Conservation (phyloP, 768 basidiomycete genomes). For the Boletales sp. region DNA sequence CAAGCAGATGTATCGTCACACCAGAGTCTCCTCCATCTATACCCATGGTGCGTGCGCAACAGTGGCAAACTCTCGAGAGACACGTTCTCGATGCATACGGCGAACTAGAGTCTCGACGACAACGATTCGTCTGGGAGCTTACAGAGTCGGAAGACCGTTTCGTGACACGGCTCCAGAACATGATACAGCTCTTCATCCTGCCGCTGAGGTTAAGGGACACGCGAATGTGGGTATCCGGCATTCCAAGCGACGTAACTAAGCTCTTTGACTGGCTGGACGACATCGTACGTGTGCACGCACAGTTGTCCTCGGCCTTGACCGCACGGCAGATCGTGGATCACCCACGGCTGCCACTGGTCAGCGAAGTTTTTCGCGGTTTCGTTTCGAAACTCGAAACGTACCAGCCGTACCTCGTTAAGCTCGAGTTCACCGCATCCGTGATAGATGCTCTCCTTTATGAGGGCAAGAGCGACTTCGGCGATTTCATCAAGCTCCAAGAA, state of each 20-base stretch:
- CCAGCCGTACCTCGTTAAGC: slow-evolving; percentile 78
- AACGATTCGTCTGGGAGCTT: slow-evolving; percentile 67
- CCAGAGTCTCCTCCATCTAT: slow-evolving; percentile 7
- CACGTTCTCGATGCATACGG: slow-evolving; percentile 35
- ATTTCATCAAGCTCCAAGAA: slow-evolving; percentile 75
- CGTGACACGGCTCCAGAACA: slow-evolving; percentile 59
- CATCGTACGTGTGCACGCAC: slow-evolving; percentile 72
- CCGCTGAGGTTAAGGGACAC: slow-evolving; percentile 73
- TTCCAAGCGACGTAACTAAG: slow-evolving; percentile 65
- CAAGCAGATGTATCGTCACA: slow-evolving; percentile 5
- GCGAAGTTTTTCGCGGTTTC: slow-evolving; percentile 56
- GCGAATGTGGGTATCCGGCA: slow-evolving; percentile 75
- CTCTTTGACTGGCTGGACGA: slow-evolving; percentile 90
- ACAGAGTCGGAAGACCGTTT: slow-evolving; percentile 66
- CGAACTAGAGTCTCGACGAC: slow-evolving; percentile 53
- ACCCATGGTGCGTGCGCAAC: slow-evolving; percentile 12
- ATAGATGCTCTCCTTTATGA: slow-evolving; percentile 51
- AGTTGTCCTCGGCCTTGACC: slow-evolving; percentile 52
- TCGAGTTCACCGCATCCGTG: slow-evolving; percentile 54
- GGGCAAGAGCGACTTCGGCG: slow-evolving; percentile 70
- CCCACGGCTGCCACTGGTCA: slow-evolving; percentile 49
- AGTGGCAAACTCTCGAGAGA: slow-evolving; percentile 22
- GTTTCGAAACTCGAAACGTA: slow-evolving; percentile 74
- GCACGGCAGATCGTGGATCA: slow-evolving; percentile 38
- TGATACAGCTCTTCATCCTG: slow-evolving; percentile 69